Evolutionary conservation across 345 rosid species (phyloP).

Genomic region (Draba incana): DNA sequence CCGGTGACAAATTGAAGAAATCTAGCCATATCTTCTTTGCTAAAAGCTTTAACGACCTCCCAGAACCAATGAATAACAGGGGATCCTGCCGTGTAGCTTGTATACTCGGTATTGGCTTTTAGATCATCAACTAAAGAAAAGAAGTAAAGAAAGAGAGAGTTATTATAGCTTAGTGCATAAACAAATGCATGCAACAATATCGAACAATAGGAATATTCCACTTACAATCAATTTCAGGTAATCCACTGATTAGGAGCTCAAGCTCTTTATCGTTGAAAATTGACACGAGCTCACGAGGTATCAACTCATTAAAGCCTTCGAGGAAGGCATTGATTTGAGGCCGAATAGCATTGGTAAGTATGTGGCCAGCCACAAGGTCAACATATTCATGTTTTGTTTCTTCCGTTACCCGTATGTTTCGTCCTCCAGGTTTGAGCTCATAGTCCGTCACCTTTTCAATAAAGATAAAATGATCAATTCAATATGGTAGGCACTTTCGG

Average conservation of each 20-base stretch:
- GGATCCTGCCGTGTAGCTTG: slow-evolving; percentile 82
- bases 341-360: slow-evolving; percentile 91
- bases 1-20: slow-evolving; percentile 94
- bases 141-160: not conserved
- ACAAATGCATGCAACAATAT: slow-evolving; percentile 35
- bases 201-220: slow-evolving; percentile 24
- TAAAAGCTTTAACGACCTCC: slow-evolving; percentile 89
- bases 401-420: slow-evolving; percentile 91
- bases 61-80: slow-evolving; percentile 94
- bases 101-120: slow-evolving; percentile 82
- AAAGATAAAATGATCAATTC: slow-evolving; percentile 29
- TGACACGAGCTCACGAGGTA: slow-evolving; percentile 79
- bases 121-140: slow-evolving; percentile 71
- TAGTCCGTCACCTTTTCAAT: slow-evolving; percentile 83
- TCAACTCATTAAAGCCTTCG: slow-evolving; percentile 82
- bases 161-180: slow-evolving; percentile 17
- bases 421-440: slow-evolving; percentile 97
- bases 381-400: slow-evolving; percentile 98
- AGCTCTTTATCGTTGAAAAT: slow-evolving; percentile 97
- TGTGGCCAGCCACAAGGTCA: slow-evolving; percentile 97
- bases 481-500: not conserved
- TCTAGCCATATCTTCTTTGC: slow-evolving; percentile 96
- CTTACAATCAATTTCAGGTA: slow-evolving; percentile 99
- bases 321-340: slow-evolving; percentile 93
- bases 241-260: slow-evolving; percentile 98